phyloP scores from a whole-genome alignment of 1,139 yeast genomes.

The Magnusiomyces paraingens region DNA sequence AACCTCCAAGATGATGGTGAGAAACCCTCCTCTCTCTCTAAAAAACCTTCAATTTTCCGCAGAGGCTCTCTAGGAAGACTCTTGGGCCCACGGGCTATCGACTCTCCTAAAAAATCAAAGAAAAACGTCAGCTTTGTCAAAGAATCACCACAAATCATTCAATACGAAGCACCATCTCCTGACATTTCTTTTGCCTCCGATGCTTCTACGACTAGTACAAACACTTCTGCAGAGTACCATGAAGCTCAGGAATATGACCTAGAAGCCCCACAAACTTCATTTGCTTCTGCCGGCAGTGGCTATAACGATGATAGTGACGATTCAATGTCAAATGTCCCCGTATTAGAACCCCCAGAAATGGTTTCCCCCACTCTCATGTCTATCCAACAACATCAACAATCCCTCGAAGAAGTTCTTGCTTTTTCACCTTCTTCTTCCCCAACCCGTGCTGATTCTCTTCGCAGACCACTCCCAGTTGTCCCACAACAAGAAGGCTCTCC shows the following conservation, averaged over 20 bases:
- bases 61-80: slow-evolving; percentile 28
- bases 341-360: slow-evolving; percentile 21
- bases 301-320: slow-evolving; percentile 25
- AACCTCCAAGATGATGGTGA: too few relatives aligned
- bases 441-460: neutral
- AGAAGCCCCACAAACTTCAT: slow-evolving; percentile 5
- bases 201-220: slow-evolving; percentile 17
- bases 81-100: slow-evolving; percentile 29
- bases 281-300: slow-evolving; percentile 26
- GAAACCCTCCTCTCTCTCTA: slow-evolving; percentile 3
- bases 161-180: slow-evolving; percentile 38
- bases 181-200: slow-evolving; percentile 32
- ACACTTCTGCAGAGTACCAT: slow-evolving; percentile 21
- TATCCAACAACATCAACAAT: neutral
- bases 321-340: slow-evolving; percentile 16
- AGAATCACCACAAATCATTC: slow-evolving; percentile 35
- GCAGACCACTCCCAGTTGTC: too few relatives aligned
- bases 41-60: slow-evolving; percentile 22
- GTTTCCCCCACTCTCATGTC: neutral
- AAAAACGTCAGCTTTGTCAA: slow-evolving; percentile 34
- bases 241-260: slow-evolving; percentile 22
- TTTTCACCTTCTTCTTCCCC: neutral
- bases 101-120: slow-evolving; percentile 19
- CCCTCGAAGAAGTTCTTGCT: neutral
- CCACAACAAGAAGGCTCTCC: too few relatives aligned